Evolutionary conservation across 2,329 filamentous ascomycete species (phyloP), one percentile per base, ranked within the genome.

Genomic region (Hypoxylon sp.): DNA sequence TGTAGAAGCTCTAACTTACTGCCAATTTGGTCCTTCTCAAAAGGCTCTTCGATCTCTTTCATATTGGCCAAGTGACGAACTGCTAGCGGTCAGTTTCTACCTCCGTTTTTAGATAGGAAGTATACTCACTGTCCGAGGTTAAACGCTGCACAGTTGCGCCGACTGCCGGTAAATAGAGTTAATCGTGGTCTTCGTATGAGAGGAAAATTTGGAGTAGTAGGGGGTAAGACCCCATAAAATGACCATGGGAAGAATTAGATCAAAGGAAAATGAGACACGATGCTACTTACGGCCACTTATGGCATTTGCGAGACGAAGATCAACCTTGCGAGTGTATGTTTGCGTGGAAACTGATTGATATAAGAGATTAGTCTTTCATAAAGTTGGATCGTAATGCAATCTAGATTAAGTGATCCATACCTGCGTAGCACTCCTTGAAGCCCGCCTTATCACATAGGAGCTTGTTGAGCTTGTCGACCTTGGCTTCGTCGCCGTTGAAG

Each of bases 281-380:
- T 11, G 18, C 3, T 27, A 17, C 58, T 50, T 53, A 60, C 58
- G 86, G 1, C 87, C 90, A 26, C 84, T 82, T 27, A 97, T 79
- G n/a, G 90, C 91, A 70, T 95, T 93, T 67, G 88, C 83, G n/a
- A 97, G 81, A 54, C 88, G 81, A 35, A 90, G 80, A 72, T 97
- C 92, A 51, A 97, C 88, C 77, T 95, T 95, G 62, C 91, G 85
- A 3, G 89, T 87, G 76, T 56, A 64, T 10, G 61, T 64, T 45
- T 65, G 62, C 7, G 60, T 65, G 4, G 51, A 60, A 21, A 58
- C 47, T 35, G 18, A 9, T 35, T 15, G 7, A 18, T 6, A 35
- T n/a, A 18, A 11, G 18, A 13, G 18, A 21, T 21, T 21, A 24
- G 15, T n/a, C 11, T 41, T 5, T 23, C 18, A n/a, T 23, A 5